A percentile compares a stretch with the other conserved stretches of the same genome.
Evolutionary conservation across 768 basidiomycete genomes (phyloP).

Genomic region (Cystofilobasidium ferigula): DNA sequence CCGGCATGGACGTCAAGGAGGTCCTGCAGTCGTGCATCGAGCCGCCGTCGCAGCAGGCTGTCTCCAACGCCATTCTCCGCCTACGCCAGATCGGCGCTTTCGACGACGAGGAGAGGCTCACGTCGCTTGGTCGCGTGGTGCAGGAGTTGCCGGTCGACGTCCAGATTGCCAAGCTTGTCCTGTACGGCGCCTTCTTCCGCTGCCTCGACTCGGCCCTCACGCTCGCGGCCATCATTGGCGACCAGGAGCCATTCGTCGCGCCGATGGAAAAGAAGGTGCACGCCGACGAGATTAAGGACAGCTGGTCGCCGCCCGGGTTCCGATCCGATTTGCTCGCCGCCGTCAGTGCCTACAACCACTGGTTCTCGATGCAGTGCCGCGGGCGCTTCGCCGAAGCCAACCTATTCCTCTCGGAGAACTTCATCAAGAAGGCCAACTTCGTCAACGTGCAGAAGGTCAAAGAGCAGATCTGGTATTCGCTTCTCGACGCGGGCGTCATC

Average conservation of each 20-base stretch:
- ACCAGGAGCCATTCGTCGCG: slow-evolving; percentile 79
- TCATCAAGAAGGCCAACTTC: slow-evolving; percentile 74
- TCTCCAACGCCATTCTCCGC: slow-evolving; percentile 64
- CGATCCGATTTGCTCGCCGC: slow-evolving; percentile 72
- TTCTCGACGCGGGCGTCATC: slow-evolving; percentile 71
- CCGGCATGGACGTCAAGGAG: slow-evolving; percentile 71
- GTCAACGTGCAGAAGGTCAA: slow-evolving; percentile 70
- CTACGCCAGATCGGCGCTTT: slow-evolving; percentile 80
- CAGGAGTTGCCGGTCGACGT: slow-evolving; percentile 82
- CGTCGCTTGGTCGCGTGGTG: slow-evolving; percentile 75
- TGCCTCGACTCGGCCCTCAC: slow-evolving; percentile 79
- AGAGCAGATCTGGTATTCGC: slow-evolving; percentile 59
- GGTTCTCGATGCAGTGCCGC: slow-evolving; percentile 59
- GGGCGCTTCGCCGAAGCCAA: slow-evolving; percentile 59
- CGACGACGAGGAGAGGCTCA: slow-evolving; percentile 56
- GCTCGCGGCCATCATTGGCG: slow-evolving; percentile 78
- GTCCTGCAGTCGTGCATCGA: slow-evolving; percentile 77
- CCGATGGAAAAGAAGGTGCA: slow-evolving; percentile 65
- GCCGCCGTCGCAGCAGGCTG: slow-evolving; percentile 65
- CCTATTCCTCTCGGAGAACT: slow-evolving; percentile 70
- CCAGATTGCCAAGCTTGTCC: slow-evolving; percentile 74
- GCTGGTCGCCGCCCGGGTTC: slow-evolving; percentile 68
- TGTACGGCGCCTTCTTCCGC: slow-evolving; percentile 85
- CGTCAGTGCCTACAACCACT: slow-evolving; percentile 66
- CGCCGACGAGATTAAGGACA: slow-evolving; percentile 59